Conservation (phyloP, 345 rosid species). For the Eucalyptus curtisii region DNA sequence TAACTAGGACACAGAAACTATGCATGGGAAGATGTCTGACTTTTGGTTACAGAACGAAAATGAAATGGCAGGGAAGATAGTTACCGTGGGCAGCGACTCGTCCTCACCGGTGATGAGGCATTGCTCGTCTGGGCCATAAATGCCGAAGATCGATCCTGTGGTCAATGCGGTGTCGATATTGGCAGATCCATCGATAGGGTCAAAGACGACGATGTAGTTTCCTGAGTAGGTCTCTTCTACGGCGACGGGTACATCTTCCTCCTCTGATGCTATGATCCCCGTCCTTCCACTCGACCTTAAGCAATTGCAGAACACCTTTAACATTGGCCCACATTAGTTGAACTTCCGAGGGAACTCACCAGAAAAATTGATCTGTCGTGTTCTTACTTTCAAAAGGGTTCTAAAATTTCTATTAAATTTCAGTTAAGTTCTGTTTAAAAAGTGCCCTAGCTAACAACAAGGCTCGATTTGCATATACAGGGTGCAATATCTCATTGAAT, state of each 20-base stretch:
- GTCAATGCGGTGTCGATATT: conserved; percentile 20
- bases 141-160: conserved; percentile 26
- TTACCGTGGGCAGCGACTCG: background rate
- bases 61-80: background rate
- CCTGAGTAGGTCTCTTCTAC: conserved; percentile 29
- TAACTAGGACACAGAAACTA: background rate
- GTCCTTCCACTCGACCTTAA: conserved; percentile 23
- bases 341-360: too few species aligned
- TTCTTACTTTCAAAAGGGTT: background rate
- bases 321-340: background rate
- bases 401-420: background rate
- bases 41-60: background rate
- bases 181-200: conserved; percentile 23
- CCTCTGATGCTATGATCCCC: conserved; percentile 24
- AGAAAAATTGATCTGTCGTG: background rate
- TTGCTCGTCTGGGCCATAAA: conserved; percentile 16
- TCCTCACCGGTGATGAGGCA: conserved; percentile 12
- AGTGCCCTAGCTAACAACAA: background rate
- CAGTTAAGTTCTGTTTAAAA: background rate
- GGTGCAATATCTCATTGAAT: background rate
- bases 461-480: background rate
- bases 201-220: conserved; percentile 19
- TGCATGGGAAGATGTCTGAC: background rate
- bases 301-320: conserved; percentile 22
- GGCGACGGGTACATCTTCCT: conserved; percentile 23